Evolutionary conservation across 331 rosid genomes (phyloP).

Genomic region (Rosa hybrid): DNA sequence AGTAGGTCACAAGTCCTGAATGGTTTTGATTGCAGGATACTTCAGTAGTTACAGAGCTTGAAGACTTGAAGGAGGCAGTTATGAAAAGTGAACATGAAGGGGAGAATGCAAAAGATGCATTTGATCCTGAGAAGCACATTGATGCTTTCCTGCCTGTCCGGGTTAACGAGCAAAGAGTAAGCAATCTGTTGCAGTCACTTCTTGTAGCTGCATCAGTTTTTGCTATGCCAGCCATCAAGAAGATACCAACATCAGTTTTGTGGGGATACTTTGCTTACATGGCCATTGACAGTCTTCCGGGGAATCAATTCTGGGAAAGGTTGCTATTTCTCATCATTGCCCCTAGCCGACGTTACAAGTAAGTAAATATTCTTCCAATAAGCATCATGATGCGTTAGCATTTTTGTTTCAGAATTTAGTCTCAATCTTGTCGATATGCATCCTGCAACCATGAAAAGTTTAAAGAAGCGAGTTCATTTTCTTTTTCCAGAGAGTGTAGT

Average conservation of each 20-base stretch:
- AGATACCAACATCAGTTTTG: constrained; percentile 80
- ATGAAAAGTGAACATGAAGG: constrained; percentile 47
- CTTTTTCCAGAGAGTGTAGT: background rate
- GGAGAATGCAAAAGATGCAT: constrained; percentile 32
- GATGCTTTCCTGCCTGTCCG: constrained; percentile 72
- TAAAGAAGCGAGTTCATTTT: background rate
- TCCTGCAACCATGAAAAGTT: background rate
- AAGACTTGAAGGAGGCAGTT: constrained; percentile 67
- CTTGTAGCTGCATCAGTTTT: constrained; percentile 74
- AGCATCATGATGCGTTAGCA: background rate
- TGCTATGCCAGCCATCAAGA: constrained; percentile 73
- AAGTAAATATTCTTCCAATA: constrained; percentile 23
- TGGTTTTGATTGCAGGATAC: constrained; percentile 44
- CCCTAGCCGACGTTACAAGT: constrained; percentile 72
- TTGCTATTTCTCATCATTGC: constrained; percentile 57
- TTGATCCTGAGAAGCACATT: constrained; percentile 78
- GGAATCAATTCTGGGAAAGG: constrained; percentile 95
- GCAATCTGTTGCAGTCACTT: constrained; percentile 79
- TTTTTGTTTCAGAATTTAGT: background rate
- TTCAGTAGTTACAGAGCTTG: constrained; percentile 60
- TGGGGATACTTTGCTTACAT: constrained; percentile 95
- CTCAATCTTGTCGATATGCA: background rate
- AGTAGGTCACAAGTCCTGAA: constrained; percentile 5
- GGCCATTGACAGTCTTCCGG: constrained; percentile 95
- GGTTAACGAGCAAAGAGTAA: constrained; percentile 90